phyloP scores from a whole-genome alignment of 108 stramenopile species.

The Stephanodiscus minutulus region DNA sequence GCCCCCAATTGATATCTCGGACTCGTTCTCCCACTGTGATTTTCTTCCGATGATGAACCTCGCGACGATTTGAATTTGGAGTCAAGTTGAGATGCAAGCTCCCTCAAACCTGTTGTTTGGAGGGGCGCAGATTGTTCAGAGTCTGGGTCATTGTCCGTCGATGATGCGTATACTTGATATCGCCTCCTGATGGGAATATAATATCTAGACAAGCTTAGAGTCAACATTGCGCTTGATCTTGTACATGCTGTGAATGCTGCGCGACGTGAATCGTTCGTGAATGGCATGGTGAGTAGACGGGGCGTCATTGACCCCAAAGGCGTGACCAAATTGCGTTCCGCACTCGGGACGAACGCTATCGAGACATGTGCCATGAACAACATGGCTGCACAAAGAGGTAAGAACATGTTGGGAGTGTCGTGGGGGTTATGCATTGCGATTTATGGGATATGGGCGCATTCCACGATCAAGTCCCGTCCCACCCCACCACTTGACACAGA shows the following conservation, averaged over 20 bases:
- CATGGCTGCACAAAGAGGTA: background rate
- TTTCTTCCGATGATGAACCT: background rate
- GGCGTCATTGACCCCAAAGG: background rate
- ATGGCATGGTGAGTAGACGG: background rate
- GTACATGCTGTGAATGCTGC: background rate
- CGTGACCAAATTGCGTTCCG: background rate
- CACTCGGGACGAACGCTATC: conserved; percentile 4
- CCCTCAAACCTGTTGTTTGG: conserved; percentile 1
- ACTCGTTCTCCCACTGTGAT: background rate
- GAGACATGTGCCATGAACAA: background rate
- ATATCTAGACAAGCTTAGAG: background rate
- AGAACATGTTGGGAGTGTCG: background rate
- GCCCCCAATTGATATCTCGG: conserved; percentile 13
- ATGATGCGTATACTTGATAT: conserved; percentile 4
- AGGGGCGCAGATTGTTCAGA: background rate
- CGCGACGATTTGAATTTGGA: background rate
- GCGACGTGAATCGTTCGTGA: background rate
- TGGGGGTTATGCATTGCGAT: background rate
- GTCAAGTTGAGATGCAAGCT: conserved; percentile 7
- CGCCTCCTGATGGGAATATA: background rate
- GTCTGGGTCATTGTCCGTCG: background rate
- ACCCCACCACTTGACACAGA: no score
- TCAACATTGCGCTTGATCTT: background rate
- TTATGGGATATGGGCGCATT: background rate
- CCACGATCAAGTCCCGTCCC: no score